Conservation (phyloP, 345 rosid genomes). For the Arabidopsis thaliana region TAIR10.1 NC_003076.8:4920001-4920500, state of each 20-base stretch:
- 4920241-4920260: conserved; percentile 23
- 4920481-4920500: conserved; percentile 3
- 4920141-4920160: not conserved
- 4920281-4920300: not conserved
- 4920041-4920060: conserved; percentile 24
- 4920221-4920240: conserved; percentile 1
- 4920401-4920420: conserved; percentile 44
- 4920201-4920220: not conserved
- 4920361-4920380: conserved; percentile 44
- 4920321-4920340: not conserved
- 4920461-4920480: conserved; percentile 33
- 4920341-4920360: conserved; percentile 17
- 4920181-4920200: not conserved
- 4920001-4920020: conserved; percentile 11
- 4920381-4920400: conserved; percentile 45
- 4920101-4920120: conserved; percentile 23
- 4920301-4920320: conserved; percentile 23
- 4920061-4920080: conserved; percentile 15
- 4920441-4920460: conserved; percentile 36
- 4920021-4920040: conserved; percentile 28
- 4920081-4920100: conserved; percentile 34
- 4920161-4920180: not conserved
- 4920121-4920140: conserved; percentile 2
- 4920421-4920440: conserved; percentile 39
- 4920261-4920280: not conserved